Evolutionary conservation across 352 stramenopile genomes (phyloP), one percentile per base, ranked within the genome.

Genomic region (Pythium dissotocum): DNA sequence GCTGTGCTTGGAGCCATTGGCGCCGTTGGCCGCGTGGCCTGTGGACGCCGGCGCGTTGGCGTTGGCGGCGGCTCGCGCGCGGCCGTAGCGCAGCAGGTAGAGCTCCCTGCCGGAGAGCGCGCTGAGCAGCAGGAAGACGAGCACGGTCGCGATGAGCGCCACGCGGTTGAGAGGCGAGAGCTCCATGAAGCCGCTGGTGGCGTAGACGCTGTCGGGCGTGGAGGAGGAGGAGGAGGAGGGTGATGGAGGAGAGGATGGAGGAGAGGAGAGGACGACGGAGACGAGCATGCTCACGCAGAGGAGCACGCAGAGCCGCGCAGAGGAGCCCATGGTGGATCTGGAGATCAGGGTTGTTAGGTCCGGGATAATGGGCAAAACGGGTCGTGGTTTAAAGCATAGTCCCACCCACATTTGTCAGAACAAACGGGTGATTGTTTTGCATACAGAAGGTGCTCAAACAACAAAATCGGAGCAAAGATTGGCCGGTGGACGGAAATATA

Each of bases 91-190:
- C 44, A 87, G 77, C 5, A 60, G 49, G 61, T 72, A 88, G 56
- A 92, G 66, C 18, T 88, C 70, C 58, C 77, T 73, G 1, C 84
- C 84, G 0, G 82, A 88, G 63, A 92, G 67, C 24, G 73, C 32
- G 46, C 80, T 89, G 49, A 90, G 81, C 36, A 71, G 57, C n/a
- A 88, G 46, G 66, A 92, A 92, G 46, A 89, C 70, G 38, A 80
- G 51, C 63, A 92, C 82, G 33, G 82, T 89, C 18, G 81, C 52
- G 24, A 85, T 18, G 51, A 92, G 58, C 26, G 89, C 59, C 12
- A 78, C 61, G 54, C 74, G 80, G 70, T 90, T 77, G 53, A 81
- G 8, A 70, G 58, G 57, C 72, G 80, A 69, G 57, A 91, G 75
- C 46, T 63, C 65, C 49, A 76, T 71, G 53, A 80, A 70, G 57